These are phyloP conservation scores for Aspergillus texensis DNA, from an alignment of 2,329 filamentous ascomycete genomes.

Conservation along the genomic window DNA sequence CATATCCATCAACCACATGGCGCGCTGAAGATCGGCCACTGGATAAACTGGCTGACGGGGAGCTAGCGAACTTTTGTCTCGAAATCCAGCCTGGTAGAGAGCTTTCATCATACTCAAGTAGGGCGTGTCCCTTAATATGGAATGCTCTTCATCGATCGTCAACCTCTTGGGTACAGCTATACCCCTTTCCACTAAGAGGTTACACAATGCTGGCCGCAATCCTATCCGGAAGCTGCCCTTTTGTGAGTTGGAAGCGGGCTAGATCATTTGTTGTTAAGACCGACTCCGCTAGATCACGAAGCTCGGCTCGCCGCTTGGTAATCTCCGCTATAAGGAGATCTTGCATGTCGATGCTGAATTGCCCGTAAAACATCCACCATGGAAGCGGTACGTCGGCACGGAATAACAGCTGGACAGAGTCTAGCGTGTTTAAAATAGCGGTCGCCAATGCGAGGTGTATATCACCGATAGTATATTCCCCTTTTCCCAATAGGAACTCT, in stretches of 20 bases:
- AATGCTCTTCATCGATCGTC: accelerated
- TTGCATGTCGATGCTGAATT: not conserved
- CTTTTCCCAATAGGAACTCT: not conserved
- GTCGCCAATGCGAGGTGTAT: not conserved
- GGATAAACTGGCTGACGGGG: not conserved
- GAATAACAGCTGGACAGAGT: not conserved
- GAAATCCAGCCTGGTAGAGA: not conserved
- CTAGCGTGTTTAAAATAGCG: not conserved
- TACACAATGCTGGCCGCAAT: not conserved
- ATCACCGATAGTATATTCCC: not conserved
- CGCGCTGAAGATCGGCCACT: not conserved
- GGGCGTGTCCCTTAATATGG: not conserved
- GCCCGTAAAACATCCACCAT: not conserved
- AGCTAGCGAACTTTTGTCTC: not conserved
- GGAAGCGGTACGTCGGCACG: not conserved
- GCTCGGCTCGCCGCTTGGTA: not conserved
- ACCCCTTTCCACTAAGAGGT: not conserved
- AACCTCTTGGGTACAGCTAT: not conserved
- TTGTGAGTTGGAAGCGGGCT: not conserved
- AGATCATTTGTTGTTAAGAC: not conserved
- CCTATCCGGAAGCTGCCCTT: not conserved
- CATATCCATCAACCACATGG: not conserved
- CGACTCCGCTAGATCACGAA: not conserved
- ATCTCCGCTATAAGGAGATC: not conserved
- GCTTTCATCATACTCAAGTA: not conserved